Evolutionary conservation across 345 rosid species (phyloP).

Genomic region (Clausena lansium): DNA sequence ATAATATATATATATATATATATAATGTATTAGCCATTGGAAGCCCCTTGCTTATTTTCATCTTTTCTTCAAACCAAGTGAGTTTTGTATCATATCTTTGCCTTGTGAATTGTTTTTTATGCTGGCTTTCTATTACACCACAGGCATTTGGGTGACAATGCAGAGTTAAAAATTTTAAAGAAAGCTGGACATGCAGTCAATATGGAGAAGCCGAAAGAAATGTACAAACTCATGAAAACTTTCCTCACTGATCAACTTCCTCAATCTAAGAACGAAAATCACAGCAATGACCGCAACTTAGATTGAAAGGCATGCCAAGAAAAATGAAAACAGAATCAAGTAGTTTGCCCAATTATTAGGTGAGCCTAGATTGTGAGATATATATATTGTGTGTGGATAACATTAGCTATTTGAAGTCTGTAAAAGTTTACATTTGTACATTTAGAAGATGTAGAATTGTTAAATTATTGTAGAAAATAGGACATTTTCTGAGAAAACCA

Average conservation of each 20-base stretch:
- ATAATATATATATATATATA: too few species aligned
- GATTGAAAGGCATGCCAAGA: constrained; percentile 26
- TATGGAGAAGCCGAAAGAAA: constrained; percentile 66
- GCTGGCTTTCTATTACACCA: not conserved
- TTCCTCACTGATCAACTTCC: constrained; percentile 52
- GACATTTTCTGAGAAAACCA: not conserved
- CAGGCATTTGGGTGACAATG: constrained; percentile 67
- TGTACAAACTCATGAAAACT: constrained; percentile 56
- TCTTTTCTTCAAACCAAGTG: not conserved
- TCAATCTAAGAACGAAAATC: constrained; percentile 22
- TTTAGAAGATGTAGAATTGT: not conserved
- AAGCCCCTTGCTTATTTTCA: not conserved
- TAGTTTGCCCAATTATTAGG: not conserved
- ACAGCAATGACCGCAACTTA: constrained; percentile 30
- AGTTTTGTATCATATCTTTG: not conserved
- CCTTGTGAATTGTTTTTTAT: not conserved
- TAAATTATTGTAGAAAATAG: not conserved
- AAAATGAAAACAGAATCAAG: not conserved
- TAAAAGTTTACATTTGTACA: not conserved
- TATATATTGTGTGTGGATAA: not conserved
- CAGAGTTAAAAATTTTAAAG: constrained; percentile 56
- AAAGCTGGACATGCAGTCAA: constrained; percentile 80
- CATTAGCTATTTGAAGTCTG: not conserved
- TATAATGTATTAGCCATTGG: not conserved
- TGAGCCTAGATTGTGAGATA: not conserved